Conservation (phyloP, 2,329 filamentous ascomycete genomes). For the Sporothrix pallida region DNA sequence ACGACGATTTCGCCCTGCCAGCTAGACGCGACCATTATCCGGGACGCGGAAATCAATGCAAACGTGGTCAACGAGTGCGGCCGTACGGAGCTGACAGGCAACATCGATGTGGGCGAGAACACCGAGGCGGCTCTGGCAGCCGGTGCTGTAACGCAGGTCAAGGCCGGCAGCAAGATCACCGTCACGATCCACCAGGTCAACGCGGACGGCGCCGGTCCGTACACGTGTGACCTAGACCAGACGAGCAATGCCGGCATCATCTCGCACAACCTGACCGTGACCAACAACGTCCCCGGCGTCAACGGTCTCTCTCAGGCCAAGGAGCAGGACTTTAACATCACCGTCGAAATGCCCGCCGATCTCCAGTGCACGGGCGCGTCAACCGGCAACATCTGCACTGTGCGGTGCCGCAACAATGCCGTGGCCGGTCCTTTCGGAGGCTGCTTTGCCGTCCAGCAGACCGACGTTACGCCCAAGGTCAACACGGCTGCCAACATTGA, state of each 20-base stretch:
- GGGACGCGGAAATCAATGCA: conserved; percentile 57
- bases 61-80: conserved; percentile 65
- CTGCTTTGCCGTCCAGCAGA: conserved; percentile 64
- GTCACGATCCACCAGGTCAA: conserved; percentile 62
- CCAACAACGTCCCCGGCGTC: conserved; percentile 40
- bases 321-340: conserved; percentile 54
- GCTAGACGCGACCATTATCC: conserved; percentile 67
- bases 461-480: conserved; percentile 49
- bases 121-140: conserved; percentile 59
- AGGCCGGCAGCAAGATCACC: conserved; percentile 51
- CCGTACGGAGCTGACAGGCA: conserved; percentile 63
- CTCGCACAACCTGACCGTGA: conserved; percentile 57
- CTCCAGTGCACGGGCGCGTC: conserved; percentile 59
- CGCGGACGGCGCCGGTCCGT: conserved; percentile 61
- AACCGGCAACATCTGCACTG: conserved; percentile 63
- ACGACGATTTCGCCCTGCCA: conserved; percentile 38
- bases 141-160: conserved; percentile 56
- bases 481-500: conserved; percentile 51
- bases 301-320: conserved; percentile 39
- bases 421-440: conserved; percentile 51
- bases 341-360: conserved; percentile 57
- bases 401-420: conserved; percentile 65
- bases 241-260: conserved; percentile 54
- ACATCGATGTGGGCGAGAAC: conserved; percentile 65
- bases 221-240: conserved; percentile 59